Base-by-base conservation (phyloP, 1,284 basidiomycete species). In the Moniliophthora roreri region DNA sequence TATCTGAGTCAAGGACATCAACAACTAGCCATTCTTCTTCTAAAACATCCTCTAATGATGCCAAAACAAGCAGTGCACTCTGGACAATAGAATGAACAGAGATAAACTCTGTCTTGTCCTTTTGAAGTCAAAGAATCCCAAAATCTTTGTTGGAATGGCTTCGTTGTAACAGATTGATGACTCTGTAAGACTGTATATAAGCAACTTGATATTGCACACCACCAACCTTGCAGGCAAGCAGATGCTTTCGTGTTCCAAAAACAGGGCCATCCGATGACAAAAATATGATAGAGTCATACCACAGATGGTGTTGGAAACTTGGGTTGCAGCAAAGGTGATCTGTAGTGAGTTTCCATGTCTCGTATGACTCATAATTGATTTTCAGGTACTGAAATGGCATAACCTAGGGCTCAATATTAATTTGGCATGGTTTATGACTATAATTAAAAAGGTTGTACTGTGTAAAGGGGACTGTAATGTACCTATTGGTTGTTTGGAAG, bases 231-330 rank as follows among this genome's bases (percentile, higher is more conserved):
- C 62, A 62, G 4, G 54, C 57, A 49, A 71, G 67, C 0, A 69
- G 4, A 28, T 62, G 59, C 2, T 63, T 16, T 0, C 69, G 59
- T 18, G 54, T 53, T 8, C 61, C 68, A 62, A 69, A 68, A 6
- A 68, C 48, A 1, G 45, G 40, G 1, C 46, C 51, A 28, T 59
- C 44, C 8, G 6, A 6, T 4, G 63, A 56, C 26, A 66, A n/a
- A 21, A 72, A 54, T n/a, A 71, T 36, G 4, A 69, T 60, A 52
- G 45, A 64, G 53, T 73, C 70, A 57, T 66, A 69, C 3, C 63
- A 57, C 10, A 63, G 61, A 4, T 49, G 37, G 9, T 58, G 47
- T 41, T 67, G 54, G 48, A 70, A 71, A 1, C 49, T 41, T 2
- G 70, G 70, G 46, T 62, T 67, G 44, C 67, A 69, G 6, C 62